Base-by-base conservation (phyloP, 75 land plant species). In the Picea sitchensis region DNA sequence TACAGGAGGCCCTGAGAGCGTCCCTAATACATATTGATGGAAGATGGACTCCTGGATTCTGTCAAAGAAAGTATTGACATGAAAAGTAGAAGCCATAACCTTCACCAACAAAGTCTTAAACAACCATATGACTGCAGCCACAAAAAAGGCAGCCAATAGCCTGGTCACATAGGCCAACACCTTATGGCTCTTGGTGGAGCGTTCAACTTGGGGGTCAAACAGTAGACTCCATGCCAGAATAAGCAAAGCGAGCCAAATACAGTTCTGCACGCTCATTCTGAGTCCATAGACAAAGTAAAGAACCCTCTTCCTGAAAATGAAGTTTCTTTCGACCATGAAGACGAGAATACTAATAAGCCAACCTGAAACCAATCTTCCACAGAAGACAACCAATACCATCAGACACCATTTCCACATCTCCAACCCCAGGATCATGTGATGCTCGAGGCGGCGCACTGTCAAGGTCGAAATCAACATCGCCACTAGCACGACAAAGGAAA, bases 351-450 rank as follows among this genome's bases (percentile, higher is more conserved):
- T 54, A 62, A 88, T 83, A 1, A 86, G 41, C 96, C 94, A 93
- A 6, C 80, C 87, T 17, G 98, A 86, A 4, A 95, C 87, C 59
- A 96, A 65, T 6, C 95, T 82, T 3, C 99, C 99, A 54, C 92
- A 92, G 65, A 92, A 86, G 11, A 93, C 34, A 12, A 91, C 92
- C 58, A 90, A 59, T 14, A 86, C 78, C 82, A 95, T 76, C 54
- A 95, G 41, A 44, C 87, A 89, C 99, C 99, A 96, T 78, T 92
- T 92, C 98, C 99, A 96, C 7, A 95, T 75, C 30, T 76, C 67
- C 51, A 96, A 71, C 8, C 90, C 87, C 92, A 91, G 89, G 2
- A 95, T 14, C 18, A 31, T 18, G 65, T 32, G 15, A 36, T 59
- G 21, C 63, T 71, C 65, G 63, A 88, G 11, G 4, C 38, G 17